phyloP scores from a whole-genome alignment of 805 yeast genomes.

The Peterozyma xylosa region DNA sequence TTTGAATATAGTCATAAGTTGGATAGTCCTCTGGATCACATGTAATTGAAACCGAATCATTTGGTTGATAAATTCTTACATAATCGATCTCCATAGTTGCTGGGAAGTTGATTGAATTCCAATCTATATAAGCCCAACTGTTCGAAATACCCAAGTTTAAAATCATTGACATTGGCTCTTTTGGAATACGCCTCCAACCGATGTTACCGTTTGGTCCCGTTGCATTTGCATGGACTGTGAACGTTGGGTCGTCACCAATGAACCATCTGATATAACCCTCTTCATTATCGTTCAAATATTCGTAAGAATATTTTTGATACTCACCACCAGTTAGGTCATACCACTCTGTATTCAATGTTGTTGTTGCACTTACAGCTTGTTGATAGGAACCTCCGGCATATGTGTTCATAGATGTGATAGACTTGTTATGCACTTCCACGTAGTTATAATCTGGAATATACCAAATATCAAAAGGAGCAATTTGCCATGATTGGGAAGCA shows the following conservation, averaged over 20 bases:
- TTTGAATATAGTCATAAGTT: constrained; percentile 34
- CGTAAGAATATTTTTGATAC: constrained; percentile 37
- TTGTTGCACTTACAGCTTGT: constrained; percentile 38
- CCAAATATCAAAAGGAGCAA: constrained; percentile 49
- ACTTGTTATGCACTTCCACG: constrained; percentile 30
- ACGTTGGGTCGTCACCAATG: constrained; percentile 39
- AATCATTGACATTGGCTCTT: constrained; percentile 44
- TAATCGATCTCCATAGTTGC: constrained; percentile 34
- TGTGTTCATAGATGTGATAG: constrained; percentile 34
- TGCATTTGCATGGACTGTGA: constrained; percentile 33
- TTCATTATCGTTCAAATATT: constrained; percentile 29
- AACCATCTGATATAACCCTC: constrained; percentile 36
- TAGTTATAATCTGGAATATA: constrained; percentile 42
- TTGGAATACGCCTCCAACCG: constrained; percentile 38
- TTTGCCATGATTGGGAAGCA: constrained; percentile 42
- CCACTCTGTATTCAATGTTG: constrained; percentile 39
- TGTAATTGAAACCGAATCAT: constrained; percentile 27
- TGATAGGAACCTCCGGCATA: constrained; percentile 45
- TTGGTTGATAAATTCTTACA: constrained; percentile 43
- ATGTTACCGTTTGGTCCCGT: constrained; percentile 43
- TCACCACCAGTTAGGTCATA: constrained; percentile 25
- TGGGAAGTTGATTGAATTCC: constrained; percentile 38
- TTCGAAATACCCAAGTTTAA: constrained; percentile 42
- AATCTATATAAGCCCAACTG: constrained; percentile 44
- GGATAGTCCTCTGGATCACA: constrained; percentile 44